Base-by-base conservation (phyloP, 768 basidiomycete genomes). In the Lactifluus hygrophoroides region DNA sequence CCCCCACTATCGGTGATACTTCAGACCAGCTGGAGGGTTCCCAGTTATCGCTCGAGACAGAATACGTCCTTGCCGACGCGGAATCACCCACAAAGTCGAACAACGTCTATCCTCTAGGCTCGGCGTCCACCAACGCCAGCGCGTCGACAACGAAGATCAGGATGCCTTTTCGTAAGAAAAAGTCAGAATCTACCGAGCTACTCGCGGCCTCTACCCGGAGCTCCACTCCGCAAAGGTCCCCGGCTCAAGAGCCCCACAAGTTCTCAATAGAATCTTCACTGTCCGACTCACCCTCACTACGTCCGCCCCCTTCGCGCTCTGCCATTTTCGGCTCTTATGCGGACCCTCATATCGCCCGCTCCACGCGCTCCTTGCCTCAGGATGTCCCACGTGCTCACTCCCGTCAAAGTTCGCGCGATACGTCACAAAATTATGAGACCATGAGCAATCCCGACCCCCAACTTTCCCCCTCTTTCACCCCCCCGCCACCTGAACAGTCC, bases 321-420 rank as follows among this genome's bases (percentile, higher is more conserved):
- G 77, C 82, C 43, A 76, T 88, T 55, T 87, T 88, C 69, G 79
- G 77, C 10, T 76, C 77, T 5, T 79, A 84, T 63, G 78, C 71
- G 25, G 83, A 80, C 66, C 77, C 77, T 25, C 70, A 70, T 65
- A 73, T 70, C 64, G 75, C 77, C 16, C 73, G 77, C 57, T 86
- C 86, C 17, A 83, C 84, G 28, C 80, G 78, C 61, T 88, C 87
- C 28, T 76, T 88, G 35, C 85, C 86, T 14, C 69, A 68, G 16
- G 69, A 75, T 50, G n/a, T 27, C 1, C 58, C 58, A 1, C 2
- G 21, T 16, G 8, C 19, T 2, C 19, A 43, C n/a, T 14, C 43
- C 40, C 50, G 43, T n/a, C 56, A 35, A 19, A 27, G 11, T 51
- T 52, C 56, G 11, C n/a, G 14, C 3, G 55, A 63, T 34, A 21